Evolutionary conservation across 1,284 basidiomycete genomes (phyloP).

Genomic region (Leccinum pseudoinsigne): DNA sequence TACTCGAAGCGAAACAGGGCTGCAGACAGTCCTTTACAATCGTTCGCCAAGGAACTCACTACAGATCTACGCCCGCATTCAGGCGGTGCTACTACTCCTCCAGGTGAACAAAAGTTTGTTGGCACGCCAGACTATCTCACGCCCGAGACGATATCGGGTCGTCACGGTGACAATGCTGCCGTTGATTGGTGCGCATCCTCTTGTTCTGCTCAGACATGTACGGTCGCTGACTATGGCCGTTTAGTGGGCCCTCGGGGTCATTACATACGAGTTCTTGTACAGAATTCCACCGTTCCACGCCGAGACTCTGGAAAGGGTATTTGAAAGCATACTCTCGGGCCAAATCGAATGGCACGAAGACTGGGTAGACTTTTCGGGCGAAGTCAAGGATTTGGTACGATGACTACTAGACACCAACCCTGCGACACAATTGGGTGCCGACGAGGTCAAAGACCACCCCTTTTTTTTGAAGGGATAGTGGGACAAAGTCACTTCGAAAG

Average conservation of each 20-base stretch:
- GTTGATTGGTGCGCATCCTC: slow-evolving; percentile 80
- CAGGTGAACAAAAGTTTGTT: slow-evolving; percentile 90
- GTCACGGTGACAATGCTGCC: slow-evolving; percentile 92
- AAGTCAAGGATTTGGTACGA: slow-evolving; percentile 92
- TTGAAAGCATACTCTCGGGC: slow-evolving; percentile 98
- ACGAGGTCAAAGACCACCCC: slow-evolving; percentile 92
- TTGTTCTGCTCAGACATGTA: slow-evolving; percentile 6
- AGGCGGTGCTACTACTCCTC: slow-evolving; percentile 67
- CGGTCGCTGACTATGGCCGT: slow-evolving; percentile 19
- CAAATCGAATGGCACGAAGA: slow-evolving; percentile 97
- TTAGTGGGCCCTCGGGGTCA: slow-evolving; percentile 97
- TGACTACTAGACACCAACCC: slow-evolving; percentile 86
- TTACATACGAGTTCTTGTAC: slow-evolving; percentile 98
- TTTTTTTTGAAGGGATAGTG: slow-evolving; percentile 96
- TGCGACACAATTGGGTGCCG: slow-evolving; percentile 78
- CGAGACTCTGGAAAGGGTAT: slow-evolving; percentile 95
- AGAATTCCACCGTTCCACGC: slow-evolving; percentile 98
- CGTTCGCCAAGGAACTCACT: slow-evolving; percentile 80
- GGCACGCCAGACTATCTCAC: slow-evolving; percentile 98
- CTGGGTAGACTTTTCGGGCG: slow-evolving; percentile 83
- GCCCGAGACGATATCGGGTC: slow-evolving; percentile 94
- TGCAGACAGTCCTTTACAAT: slow-evolving; percentile 75
- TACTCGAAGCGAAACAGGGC: slow-evolving; percentile 56
- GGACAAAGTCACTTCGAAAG: slow-evolving; percentile 85
- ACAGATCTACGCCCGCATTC: slow-evolving; percentile 73